Conservation (phyloP, 306 rosid genomes). For the Pyrus betulifolia region DNA sequence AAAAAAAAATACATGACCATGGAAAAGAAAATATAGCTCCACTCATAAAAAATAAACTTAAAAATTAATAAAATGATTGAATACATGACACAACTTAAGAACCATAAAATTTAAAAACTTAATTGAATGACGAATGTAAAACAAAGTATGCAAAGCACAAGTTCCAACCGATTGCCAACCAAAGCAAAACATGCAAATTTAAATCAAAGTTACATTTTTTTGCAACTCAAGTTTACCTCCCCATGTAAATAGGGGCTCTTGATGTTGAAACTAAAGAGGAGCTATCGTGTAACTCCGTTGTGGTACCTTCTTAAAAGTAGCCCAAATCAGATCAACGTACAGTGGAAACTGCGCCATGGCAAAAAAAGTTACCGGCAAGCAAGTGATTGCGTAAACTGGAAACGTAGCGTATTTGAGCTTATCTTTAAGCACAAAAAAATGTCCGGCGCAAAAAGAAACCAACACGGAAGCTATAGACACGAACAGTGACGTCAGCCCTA, state of each 20-base stretch:
- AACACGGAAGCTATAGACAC: constrained; percentile 41
- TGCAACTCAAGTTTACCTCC: not conserved
- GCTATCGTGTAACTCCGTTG: not conserved
- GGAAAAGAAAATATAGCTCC: not conserved
- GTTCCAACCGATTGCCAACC: too few relatives aligned
- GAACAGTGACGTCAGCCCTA: constrained; percentile 40
- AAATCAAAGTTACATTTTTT: too few relatives aligned
- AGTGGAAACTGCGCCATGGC: constrained; percentile 39
- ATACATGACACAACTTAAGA: too few relatives aligned
- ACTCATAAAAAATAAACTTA: not conserved
- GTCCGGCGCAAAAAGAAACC: constrained; percentile 39
- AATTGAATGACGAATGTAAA: too few relatives aligned
- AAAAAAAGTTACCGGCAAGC: constrained; percentile 35
- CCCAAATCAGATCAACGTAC: constrained; percentile 35
- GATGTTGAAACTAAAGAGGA: constrained; percentile 18
- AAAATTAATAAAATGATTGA: too few relatives aligned
- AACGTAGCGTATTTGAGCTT: constrained; percentile 15
- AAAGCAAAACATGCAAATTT: not conserved
- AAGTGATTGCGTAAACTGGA: constrained; percentile 28
- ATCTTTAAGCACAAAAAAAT: constrained; percentile 35
- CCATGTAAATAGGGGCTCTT: not conserved
- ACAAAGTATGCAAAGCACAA: not conserved
- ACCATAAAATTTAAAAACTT: too few relatives aligned
- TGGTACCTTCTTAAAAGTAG: constrained; percentile 12
- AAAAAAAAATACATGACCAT: not conserved